Evolutionary conservation across 352 stramenopile species (phyloP).

Genomic region (Phytopythium montanum): DNA sequence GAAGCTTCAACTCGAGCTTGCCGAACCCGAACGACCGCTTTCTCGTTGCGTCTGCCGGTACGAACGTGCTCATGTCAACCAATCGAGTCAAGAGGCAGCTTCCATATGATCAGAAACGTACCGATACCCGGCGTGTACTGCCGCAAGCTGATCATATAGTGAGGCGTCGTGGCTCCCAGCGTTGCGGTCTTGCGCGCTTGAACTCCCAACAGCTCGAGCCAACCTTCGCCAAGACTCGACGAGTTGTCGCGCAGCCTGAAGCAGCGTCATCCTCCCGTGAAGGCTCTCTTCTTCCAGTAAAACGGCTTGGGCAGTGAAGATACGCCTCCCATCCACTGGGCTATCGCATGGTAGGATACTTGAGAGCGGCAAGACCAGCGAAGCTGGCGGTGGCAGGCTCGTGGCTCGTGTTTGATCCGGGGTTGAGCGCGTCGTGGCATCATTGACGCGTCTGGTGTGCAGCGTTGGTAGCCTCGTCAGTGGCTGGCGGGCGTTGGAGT

Average conservation of each 20-base stretch:
- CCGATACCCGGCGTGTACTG: background rate
- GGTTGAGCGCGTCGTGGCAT: background rate
- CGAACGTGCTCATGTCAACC: background rate
- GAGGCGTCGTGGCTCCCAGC: background rate
- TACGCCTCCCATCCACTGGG: slow-evolving; percentile 33
- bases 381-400: slow-evolving; percentile 11
- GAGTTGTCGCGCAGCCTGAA: background rate
- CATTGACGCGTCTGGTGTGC: background rate
- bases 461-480: background rate
- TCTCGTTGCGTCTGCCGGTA: background rate
- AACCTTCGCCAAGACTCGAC: background rate
- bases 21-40: background rate
- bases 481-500: background rate
- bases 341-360: slow-evolving; percentile 47
- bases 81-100: background rate
- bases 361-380: slow-evolving; percentile 37
- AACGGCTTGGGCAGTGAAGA: slow-evolving; percentile 22
- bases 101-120: background rate
- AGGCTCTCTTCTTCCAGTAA: slow-evolving; percentile 52
- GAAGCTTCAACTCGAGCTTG: background rate
- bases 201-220: too few relatives aligned
- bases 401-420: background rate
- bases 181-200: background rate
- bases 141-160: background rate
- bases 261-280: slow-evolving; percentile 15